Conservation (phyloP, 805 yeast genomes). For the Lipomyces starkeyi region DNA sequence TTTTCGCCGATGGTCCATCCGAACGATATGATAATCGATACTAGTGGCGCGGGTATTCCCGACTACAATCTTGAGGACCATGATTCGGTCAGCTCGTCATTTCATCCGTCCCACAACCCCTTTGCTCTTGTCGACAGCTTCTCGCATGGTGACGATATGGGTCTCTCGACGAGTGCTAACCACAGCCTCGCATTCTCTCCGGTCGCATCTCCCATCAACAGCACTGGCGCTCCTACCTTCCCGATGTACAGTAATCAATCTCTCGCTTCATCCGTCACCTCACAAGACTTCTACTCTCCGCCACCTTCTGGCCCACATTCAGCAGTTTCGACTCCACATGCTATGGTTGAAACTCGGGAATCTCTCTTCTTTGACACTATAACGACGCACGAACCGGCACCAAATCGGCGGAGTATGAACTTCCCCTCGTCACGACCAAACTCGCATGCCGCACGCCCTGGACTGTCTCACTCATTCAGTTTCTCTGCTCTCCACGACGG, state of each 20-base stretch:
- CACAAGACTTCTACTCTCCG: constrained; percentile 40
- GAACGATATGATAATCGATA: not conserved
- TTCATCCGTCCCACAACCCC: constrained; percentile 21
- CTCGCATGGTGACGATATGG: constrained; percentile 49
- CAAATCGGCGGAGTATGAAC: constrained; percentile 28
- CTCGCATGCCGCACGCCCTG: constrained; percentile 25
- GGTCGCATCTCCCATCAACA: constrained; percentile 33
- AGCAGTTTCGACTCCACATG: constrained; percentile 39
- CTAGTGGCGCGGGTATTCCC: constrained; percentile 36
- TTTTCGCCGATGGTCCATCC: constrained; percentile 37
- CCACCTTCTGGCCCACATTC: constrained; percentile 40
- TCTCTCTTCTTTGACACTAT: constrained; percentile 40
- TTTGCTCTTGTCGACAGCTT: constrained; percentile 26
- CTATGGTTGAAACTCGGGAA: constrained; percentile 36
- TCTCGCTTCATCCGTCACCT: constrained; percentile 36
- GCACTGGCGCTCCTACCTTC: constrained; percentile 17
- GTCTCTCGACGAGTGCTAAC: constrained; percentile 27
- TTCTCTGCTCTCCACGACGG: constrained; percentile 29
- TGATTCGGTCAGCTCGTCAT: constrained; percentile 27
- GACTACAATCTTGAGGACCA: constrained; percentile 34
- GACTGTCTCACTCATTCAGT: constrained; percentile 29
- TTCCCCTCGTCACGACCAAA: constrained; percentile 16
- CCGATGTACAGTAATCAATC: constrained; percentile 26
- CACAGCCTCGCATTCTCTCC: constrained; percentile 36
- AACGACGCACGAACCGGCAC: constrained; percentile 34